Conservation (phyloP, 2,329 filamentous ascomycete genomes). For the Scytalidium sp. region DNA sequence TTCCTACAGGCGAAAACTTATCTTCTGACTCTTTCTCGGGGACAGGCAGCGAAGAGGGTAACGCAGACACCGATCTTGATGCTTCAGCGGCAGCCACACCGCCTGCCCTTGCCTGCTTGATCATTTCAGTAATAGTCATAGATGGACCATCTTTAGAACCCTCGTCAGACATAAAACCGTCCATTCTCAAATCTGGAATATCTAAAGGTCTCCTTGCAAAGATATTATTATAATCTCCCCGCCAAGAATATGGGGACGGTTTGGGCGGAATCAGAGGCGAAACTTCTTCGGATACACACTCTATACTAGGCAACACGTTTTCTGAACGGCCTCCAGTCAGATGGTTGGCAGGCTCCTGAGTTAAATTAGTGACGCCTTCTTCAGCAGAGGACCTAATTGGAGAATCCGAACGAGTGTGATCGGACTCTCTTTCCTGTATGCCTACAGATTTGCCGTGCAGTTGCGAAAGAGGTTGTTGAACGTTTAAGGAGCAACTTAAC, state of each 20-base stretch:
- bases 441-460: background rate
- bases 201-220: background rate
- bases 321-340: background rate
- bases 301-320: conserved; percentile 9
- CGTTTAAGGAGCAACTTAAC: background rate
- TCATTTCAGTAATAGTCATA: background rate
- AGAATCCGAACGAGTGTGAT: background rate
- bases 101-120: conserved; percentile 5
- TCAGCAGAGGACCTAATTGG: background rate
- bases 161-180: background rate
- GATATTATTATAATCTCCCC: background rate
- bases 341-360: background rate
- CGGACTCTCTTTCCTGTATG: background rate
- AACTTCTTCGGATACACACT: conserved; percentile 1
- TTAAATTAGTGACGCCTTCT: background rate
- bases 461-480: background rate
- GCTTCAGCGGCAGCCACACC: background rate
- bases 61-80: conserved; percentile 9
- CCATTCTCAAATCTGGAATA: background rate
- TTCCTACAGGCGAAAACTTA: conserved; percentile 9
- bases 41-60: conserved; percentile 3
- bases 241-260: background rate
- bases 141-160: background rate
- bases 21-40: conserved; percentile 5
- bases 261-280: background rate